Base-by-base conservation (phyloP, 768 basidiomycete species). In the Tremella mesenterica region DNA sequence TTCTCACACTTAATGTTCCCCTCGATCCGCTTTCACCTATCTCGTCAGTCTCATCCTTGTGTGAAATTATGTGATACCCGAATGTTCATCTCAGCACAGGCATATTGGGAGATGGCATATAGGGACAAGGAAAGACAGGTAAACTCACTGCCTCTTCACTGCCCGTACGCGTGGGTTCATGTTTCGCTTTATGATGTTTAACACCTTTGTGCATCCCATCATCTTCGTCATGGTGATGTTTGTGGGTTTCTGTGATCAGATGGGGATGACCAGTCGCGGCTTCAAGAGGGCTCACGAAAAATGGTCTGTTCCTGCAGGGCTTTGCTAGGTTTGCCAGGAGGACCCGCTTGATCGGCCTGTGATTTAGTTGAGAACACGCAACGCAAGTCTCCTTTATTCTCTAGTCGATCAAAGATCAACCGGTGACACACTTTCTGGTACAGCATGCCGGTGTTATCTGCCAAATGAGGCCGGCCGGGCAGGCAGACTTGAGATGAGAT, bases 251-350 rank as follows among this genome's bases (percentile, higher is more conserved):
- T 60, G 45, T 38, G 8, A 39, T 41, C 38, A 8, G n/a, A 16
- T 18, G 38, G 23, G 14, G 23, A 18, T 16, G 5, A 16, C 5
- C 36, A 25, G 21, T 13, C 3, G 29, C 41, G 31, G 26, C 14
- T 16, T 14, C 16, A 16, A 26, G 13, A 25, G 1, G 9, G 64
- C 67, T 55, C 47, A 70, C 68, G 63, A 3, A 41, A 31, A 4
- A 70, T 59, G 8, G 68, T 70, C 25, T 44, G 48, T 21, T 67
- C 59, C 53, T 70, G 68, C 31, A 70, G 33, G 18, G 60, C 65
- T 34, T 67, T 63, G 7, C 57, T 54, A 7, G 68, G 68, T 41
- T 56, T 56, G 13, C 65, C 67, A 8, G 30, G 14, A 14, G 61
- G 60, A 13, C 29, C 62, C 56, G 61, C 60, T 33, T 61, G 68